A percentile compares a stretch with the other conserved stretches of the same genome.
phyloP scores from a whole-genome alignment of 1,284 basidiomycete species.

The Ganoderma lingzhi region DNA sequence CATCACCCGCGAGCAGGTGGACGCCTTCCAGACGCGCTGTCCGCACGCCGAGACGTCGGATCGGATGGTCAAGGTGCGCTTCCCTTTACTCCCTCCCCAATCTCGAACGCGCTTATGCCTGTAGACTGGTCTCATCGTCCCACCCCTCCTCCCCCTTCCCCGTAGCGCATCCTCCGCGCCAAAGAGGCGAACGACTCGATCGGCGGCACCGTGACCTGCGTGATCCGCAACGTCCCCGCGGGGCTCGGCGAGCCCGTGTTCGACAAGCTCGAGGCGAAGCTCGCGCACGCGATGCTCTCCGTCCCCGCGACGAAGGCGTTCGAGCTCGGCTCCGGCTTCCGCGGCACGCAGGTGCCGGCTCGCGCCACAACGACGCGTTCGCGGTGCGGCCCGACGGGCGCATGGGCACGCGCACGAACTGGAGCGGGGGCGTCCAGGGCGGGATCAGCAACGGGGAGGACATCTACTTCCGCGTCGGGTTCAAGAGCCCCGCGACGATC shows the following conservation, averaged over 20 bases:
- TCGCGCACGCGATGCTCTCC: conserved; percentile 98
- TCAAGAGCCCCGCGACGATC: conserved; percentile 99
- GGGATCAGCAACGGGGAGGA: conserved; percentile 98
- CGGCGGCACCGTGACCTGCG: conserved; percentile 96
- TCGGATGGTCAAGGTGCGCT: conserved; percentile 86
- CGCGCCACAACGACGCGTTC: conserved; percentile 94
- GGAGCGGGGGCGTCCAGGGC: conserved; percentile 98
- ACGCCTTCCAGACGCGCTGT: conserved; percentile 89
- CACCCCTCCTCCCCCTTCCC: conserved; percentile 10
- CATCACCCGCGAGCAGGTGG: conserved; percentile 89
- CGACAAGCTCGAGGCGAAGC: conserved; percentile 97
- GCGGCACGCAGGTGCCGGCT: conserved; percentile 94
- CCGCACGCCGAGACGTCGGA: conserved; percentile 90
- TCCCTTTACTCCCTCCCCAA: conserved; percentile 9
- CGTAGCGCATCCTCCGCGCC: conserved; percentile 93
- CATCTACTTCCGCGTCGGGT: conserved; percentile 97
- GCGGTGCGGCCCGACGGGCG: conserved; percentile 71
- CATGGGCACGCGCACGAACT: conserved; percentile 91
- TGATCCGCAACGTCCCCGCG: conserved; percentile 89
- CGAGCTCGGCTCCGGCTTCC: conserved; percentile 97
- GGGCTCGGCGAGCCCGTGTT: conserved; percentile 98
- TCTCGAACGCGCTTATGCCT: conserved; percentile 1
- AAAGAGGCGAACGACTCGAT: conserved; percentile 95
- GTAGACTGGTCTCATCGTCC: background rate
- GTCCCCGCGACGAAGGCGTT: conserved; percentile 99